Base-by-base conservation (phyloP, 805 yeast genomes). In the Candida boleticola region DNA sequence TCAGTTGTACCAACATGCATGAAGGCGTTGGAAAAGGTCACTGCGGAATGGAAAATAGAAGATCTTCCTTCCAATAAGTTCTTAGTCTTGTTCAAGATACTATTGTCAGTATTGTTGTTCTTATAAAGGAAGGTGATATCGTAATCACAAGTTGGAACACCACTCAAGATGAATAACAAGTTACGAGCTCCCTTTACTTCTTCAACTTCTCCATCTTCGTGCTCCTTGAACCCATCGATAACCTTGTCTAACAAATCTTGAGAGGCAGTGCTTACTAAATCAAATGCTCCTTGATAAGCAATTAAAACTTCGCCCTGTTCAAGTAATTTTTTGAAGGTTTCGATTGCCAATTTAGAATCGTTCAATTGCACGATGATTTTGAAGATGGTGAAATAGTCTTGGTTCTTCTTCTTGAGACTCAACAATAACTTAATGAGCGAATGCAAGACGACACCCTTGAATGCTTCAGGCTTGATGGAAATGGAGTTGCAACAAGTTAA, bases 1-100 rank as follows among this genome's bases (percentile, higher is more conserved):
- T 87, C 95, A 6, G 98, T 88, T 11, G 99, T 93, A 44, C 98
- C 99, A 29, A 93, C 87, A 63, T 90, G 96, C 79, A 92, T 77
- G 59, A 89, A 89, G 0, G 97, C 97, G 58, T 89, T 92, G 42
- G 93, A 83, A 60, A 93, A 89, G 37, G 97, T 88, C 37, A 93
- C 89, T 5, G 97, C 99, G 19, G 95, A 84, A 68, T 93, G 99
- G 77, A 87, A 90, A 50, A 93, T 80, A 10, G 99, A 93, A 59
- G 81, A 85, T 65, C 96, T 82, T 36, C 96, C 96, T 60, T 93
- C 99, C 50, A 93, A 73, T 7, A 79, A 73, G 44, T 80, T 77
- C 63, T 89, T 89, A 5, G 97, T 78, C 56, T 85, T 85, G 63
- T 86, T 85, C 55, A 93, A 74, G 44, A 92, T 82, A 39, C 83